A percentile compares a stretch with the other conserved stretches of the same genome.
Conservation (phyloP, 1,139 yeast species). For the Debaryomyces robertsiae region DNA sequence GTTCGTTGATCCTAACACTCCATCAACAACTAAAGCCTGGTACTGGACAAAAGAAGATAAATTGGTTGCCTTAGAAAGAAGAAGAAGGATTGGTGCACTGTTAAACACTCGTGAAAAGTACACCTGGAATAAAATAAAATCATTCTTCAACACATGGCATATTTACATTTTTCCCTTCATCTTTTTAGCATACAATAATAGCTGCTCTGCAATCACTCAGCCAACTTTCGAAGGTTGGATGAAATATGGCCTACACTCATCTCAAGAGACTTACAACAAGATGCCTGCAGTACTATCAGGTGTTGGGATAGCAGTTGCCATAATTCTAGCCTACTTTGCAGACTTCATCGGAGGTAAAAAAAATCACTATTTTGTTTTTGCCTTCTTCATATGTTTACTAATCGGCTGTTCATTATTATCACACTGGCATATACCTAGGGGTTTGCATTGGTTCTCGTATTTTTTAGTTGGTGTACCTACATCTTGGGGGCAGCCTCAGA, state of each 20-base stretch:
- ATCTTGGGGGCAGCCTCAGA: constrained; percentile 45
- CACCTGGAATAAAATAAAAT: constrained; percentile 38
- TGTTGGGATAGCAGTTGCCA: constrained; percentile 38
- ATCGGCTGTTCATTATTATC: constrained; percentile 47
- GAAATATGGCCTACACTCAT: constrained; percentile 39
- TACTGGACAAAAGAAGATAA: constrained; percentile 35
- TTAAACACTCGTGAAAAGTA: constrained; percentile 46
- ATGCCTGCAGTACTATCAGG: constrained; percentile 47
- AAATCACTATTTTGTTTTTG: constrained; percentile 34
- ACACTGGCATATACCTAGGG: constrained; percentile 48
- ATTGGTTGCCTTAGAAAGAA: constrained; percentile 33
- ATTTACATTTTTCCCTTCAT: constrained; percentile 43
- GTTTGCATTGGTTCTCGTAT: constrained; percentile 53
- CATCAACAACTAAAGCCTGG: constrained; percentile 42
- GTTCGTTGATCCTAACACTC: constrained; percentile 46
- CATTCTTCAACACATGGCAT: constrained; percentile 47
- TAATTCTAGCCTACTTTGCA: constrained; percentile 38
- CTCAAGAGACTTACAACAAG: constrained; percentile 40
- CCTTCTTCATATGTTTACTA: constrained; percentile 34
- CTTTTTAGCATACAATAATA: constrained; percentile 48
- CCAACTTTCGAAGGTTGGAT: constrained; percentile 55
- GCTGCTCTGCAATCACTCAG: constrained; percentile 38
- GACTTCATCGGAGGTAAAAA: constrained; percentile 42
- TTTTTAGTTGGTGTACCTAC: constrained; percentile 52
- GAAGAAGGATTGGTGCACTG: constrained; percentile 42